Percentiles rank a stretch among this genome's conserved stretches.
phyloP scores from a whole-genome alignment of 1,284 basidiomycete genomes.

The Trametes hirsuta region DNA sequence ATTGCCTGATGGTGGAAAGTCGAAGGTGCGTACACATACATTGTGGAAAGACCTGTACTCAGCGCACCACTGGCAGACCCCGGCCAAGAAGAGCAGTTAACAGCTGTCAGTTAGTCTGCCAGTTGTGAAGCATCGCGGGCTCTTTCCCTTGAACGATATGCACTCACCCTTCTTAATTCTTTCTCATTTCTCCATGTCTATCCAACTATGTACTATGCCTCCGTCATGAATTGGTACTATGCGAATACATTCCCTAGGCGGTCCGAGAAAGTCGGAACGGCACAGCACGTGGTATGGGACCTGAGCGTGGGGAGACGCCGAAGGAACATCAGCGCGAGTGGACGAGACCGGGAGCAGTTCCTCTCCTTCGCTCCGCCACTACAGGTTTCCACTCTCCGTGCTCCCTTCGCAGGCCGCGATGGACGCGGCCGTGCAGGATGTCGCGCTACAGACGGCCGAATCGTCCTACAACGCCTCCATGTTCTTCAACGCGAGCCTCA shows the following conservation, averaged over 20 bases:
- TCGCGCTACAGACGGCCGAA: constrained; percentile 8
- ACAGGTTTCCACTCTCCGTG: not conserved
- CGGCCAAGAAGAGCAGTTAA: not conserved
- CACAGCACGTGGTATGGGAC: not conserved
- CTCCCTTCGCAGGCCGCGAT: not conserved
- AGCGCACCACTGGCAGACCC: no score
- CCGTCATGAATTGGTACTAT: not conserved
- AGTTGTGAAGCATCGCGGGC: not conserved
- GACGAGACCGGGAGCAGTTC: not conserved
- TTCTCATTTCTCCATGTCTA: not conserved
- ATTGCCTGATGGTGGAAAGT: not conserved
- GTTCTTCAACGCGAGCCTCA: constrained; percentile 30
- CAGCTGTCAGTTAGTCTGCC: no score
- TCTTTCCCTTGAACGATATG: not conserved
- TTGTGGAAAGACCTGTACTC: no score
- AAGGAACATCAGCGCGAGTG: not conserved
- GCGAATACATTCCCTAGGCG: not conserved
- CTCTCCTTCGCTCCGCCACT: not conserved
- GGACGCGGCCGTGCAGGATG: constrained; percentile 1
- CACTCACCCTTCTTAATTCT: not conserved
- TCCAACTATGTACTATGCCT: not conserved
- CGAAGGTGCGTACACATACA: not conserved
- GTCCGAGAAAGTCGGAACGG: constrained; percentile 5
- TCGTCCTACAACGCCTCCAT: constrained; percentile 21
- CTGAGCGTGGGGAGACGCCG: not conserved